These are phyloP conservation scores for Brachypodium distachyon DNA, from an alignment of 202 grass and related monocot species.

Conservation along the genomic window DNA sequence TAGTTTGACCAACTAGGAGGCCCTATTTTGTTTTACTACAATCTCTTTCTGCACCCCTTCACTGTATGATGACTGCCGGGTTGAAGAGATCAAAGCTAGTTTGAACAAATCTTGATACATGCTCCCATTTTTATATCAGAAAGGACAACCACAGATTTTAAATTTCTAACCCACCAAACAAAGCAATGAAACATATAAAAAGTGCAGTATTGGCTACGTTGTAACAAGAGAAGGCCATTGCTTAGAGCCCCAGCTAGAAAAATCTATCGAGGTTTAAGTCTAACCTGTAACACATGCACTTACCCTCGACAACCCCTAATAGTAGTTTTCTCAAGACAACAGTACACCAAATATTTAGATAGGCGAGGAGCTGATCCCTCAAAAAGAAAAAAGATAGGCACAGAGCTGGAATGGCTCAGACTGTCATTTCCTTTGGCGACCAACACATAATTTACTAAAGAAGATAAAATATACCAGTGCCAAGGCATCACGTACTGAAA, in stretches of 20 bases:
- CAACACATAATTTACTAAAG: background rate
- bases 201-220: background rate
- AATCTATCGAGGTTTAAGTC: background rate
- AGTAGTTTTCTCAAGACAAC: background rate
- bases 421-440: background rate
- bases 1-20: slow-evolving; percentile 3
- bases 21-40: background rate
- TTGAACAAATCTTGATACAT: background rate
- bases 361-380: background rate
- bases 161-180: background rate
- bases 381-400: too few relatives aligned
- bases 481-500: background rate
- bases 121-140: background rate
- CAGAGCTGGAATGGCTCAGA: too few relatives aligned
- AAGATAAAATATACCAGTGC: background rate
- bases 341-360: background rate
- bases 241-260: background rate
- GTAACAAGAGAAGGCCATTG: background rate
- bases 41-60: background rate
- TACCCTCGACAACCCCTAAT: background rate
- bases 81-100: background rate
- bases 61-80: background rate
- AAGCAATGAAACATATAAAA: background rate
- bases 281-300: background rate
- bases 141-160: background rate